Percentiles rank a stretch among this genome's conserved stretches.
Conservation (phyloP, 2,329 filamentous ascomycete genomes). For the Thelonectria discophora region DNA sequence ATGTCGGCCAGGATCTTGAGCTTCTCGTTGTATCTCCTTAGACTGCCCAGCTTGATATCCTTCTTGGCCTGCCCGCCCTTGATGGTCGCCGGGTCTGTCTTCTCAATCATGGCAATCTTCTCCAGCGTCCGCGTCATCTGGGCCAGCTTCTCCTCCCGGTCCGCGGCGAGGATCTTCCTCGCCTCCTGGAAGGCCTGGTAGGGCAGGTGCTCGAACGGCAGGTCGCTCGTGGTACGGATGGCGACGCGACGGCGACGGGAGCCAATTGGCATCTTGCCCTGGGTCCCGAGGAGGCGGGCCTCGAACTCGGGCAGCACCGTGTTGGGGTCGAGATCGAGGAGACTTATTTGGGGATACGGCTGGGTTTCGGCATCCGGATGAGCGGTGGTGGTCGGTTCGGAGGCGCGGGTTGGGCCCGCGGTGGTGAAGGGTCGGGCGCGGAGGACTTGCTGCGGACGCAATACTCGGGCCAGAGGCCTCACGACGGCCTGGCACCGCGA, state of each 20-base stretch:
- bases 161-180: conserved; percentile 79
- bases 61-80: conserved; percentile 72
- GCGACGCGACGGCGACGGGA: conserved; percentile 85
- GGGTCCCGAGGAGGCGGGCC: conserved; percentile 73
- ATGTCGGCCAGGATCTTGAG: conserved; percentile 92
- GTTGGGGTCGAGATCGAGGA: conserved; percentile 68
- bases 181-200: conserved; percentile 99
- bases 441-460: conserved; percentile 53
- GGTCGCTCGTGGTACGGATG: conserved; percentile 67
- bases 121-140: conserved; percentile 73
- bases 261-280: conserved; percentile 76
- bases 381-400: conserved; percentile 44
- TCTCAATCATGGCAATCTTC: conserved; percentile 74
- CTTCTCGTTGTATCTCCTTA: conserved; percentile 76
- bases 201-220: conserved; percentile 92
- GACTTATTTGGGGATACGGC: conserved; percentile 38
- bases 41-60: conserved; percentile 71
- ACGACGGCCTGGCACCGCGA: conserved; percentile 67
- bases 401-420: conserved; percentile 43
- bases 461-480: conserved; percentile 64
- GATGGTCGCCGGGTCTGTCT: conserved; percentile 63
- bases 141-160: conserved; percentile 81
- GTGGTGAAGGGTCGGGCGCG: conserved; percentile 50
- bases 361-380: conserved; percentile 22
- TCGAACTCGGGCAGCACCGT: conserved; percentile 66